Base-by-base conservation (phyloP, 208 protist species). In the Blastocrithidia nonstop region DNA sequence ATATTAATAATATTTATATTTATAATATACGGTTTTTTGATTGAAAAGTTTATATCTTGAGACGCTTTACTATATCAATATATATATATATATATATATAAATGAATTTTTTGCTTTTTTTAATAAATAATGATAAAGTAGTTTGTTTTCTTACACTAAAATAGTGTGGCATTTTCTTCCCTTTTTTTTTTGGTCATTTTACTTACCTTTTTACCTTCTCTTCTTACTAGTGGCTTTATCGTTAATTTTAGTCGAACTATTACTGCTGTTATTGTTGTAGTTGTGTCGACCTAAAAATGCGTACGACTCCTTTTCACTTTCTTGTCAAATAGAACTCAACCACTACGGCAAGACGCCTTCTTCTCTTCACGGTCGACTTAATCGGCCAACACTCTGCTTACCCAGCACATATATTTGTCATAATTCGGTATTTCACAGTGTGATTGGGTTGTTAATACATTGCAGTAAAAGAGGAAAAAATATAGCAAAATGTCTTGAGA, bases 391-490 rank as follows among this genome's bases (percentile, higher is more conserved):
- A 26, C 60, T 72, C 36, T 39, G 36, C 23, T 70, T 36, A 8
- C 60, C 47, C 16, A 54, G 54, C 29, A 84, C 38, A 60, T 93
- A 66, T 4, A 89, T 48, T 45, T 71, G 67, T 33, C 75, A 71
- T 28, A 93, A 57, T 50, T 76, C 66, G 6, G 48, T 68, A 26
- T 67, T 39, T 40, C 70, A 93, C 3, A 89, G 13, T 5, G 55
- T 52, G 36, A 65, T 57, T 9, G 85, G 80, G 62, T 90, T 89
- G 47, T 58, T 81, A 19, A 87, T 22, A 49, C 70, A 78, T 67
- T 93, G 85, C 15, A 90, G 41, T n/a, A 93, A 46, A 22, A 90
- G 63, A n/a, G 80, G 74, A 39, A 86, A 78, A 6, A 64, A 41
- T 21, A 77, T 66, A 27, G 57, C 61, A 50, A 62, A 89, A 36